Conservation (phyloP, 2,329 filamentous ascomycete species). For the Diaporthe sp. region DNA sequence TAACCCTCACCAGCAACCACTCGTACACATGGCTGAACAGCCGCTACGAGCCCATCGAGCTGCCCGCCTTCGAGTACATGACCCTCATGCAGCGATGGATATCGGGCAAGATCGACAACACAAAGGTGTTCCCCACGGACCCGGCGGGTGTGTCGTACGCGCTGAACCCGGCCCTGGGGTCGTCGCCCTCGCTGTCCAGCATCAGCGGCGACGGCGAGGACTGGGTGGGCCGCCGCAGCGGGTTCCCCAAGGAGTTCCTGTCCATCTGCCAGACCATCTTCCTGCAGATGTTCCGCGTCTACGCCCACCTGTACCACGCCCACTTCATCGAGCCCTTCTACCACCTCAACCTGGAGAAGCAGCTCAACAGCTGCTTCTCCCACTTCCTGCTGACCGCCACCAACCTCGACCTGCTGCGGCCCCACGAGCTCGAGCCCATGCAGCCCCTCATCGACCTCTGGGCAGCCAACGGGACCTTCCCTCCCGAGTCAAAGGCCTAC, state of each 20-base stretch:
- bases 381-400: slow-evolving; percentile 78
- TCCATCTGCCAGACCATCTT: slow-evolving; percentile 85
- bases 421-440: slow-evolving; percentile 86
- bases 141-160: slow-evolving; percentile 69
- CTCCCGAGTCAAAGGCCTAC: slow-evolving; percentile 69
- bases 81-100: slow-evolving; percentile 90
- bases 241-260: slow-evolving; percentile 83
- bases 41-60: slow-evolving; percentile 80
- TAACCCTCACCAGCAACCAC: slow-evolving; percentile 65
- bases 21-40: slow-evolving; percentile 90
- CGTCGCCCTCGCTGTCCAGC: slow-evolving; percentile 57
- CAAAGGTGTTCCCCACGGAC: slow-evolving; percentile 82
- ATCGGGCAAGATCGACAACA: slow-evolving; percentile 84
- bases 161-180: slow-evolving; percentile 61
- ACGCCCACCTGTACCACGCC: slow-evolving; percentile 89
- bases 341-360: slow-evolving; percentile 75
- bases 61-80: slow-evolving; percentile 86
- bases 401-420: slow-evolving; percentile 77
- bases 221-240: slow-evolving; percentile 85
- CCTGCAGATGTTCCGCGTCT: slow-evolving; percentile 91
- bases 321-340: slow-evolving; percentile 82
- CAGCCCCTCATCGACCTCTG: slow-evolving; percentile 84
- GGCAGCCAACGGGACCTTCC: slow-evolving; percentile 81
- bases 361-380: slow-evolving; percentile 80
- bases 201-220: slow-evolving; percentile 57